A percentile compares a stretch with the other conserved stretches of the same genome.
Conservation (phyloP, 73 alveolate species). For the Paramecium octaurelia region DNA sequence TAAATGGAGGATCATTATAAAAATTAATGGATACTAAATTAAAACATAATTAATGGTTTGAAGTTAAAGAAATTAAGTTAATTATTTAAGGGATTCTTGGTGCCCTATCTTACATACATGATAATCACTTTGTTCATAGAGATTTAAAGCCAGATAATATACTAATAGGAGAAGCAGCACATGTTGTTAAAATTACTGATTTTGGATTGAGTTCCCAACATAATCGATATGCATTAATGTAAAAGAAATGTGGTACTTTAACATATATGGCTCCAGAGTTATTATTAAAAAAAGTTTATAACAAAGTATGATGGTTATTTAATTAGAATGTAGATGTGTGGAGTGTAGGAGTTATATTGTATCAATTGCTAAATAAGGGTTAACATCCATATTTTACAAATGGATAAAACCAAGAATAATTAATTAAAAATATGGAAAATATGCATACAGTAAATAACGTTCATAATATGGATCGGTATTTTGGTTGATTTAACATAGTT, state of each 20-base stretch:
- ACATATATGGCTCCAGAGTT: constrained; percentile 75
- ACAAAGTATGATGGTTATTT: constrained; percentile 2
- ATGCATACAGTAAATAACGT: not conserved
- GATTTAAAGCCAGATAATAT: constrained; percentile 73
- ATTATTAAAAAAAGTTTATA: constrained; percentile 58
- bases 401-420: constrained; percentile 38
- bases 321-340: constrained; percentile 69
- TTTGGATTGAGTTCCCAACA: constrained; percentile 70
- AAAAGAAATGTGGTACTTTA: constrained; percentile 72
- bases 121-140: constrained; percentile 63
- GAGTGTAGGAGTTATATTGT: constrained; percentile 72
- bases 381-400: constrained; percentile 67
- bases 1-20: constrained; percentile 64
- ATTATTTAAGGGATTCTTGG: constrained; percentile 66
- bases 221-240: constrained; percentile 58
- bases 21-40: not conserved
- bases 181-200: constrained; percentile 59
- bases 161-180: constrained; percentile 36
- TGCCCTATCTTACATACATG: constrained; percentile 75
- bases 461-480: not conserved
- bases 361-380: constrained; percentile 63
- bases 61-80: constrained; percentile 65
- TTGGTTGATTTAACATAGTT: not conserved
- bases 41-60: constrained; percentile 30
- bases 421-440: constrained; percentile 52